phyloP scores from a whole-genome alignment of 2,329 filamentous ascomycete species.

The Colletotrichum somersetense region DNA sequence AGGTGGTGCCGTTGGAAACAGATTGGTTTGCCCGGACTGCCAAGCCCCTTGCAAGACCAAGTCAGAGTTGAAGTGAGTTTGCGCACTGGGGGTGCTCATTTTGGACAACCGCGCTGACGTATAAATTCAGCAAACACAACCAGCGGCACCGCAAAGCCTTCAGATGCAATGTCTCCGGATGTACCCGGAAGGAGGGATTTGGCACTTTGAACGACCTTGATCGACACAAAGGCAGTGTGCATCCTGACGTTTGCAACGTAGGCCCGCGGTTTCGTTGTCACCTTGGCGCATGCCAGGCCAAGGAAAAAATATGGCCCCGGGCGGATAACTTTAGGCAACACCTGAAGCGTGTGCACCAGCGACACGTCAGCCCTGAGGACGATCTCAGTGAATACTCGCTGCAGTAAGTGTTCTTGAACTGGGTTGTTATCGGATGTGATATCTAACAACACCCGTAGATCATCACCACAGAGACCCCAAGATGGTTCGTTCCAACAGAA shows the following conservation, averaged over 20 bases:
- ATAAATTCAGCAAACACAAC: conserved; percentile 75
- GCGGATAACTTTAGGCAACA: conserved; percentile 91
- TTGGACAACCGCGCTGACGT: conserved; percentile 43
- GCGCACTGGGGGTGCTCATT: neutral
- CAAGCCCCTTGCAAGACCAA: conserved; percentile 59
- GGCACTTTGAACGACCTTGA: conserved; percentile 84
- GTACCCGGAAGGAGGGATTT: conserved; percentile 75
- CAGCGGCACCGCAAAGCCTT: conserved; percentile 77
- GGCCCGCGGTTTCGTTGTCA: conserved; percentile 72
- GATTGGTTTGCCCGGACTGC: conserved; percentile 56
- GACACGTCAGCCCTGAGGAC: conserved; percentile 52
- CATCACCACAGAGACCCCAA: neutral
- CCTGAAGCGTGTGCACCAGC: conserved; percentile 74
- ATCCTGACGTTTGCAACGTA: conserved; percentile 62
- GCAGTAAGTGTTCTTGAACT: conserved; percentile 45
- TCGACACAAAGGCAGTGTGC: conserved; percentile 81
- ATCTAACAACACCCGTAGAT: neutral
- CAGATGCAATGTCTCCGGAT: conserved; percentile 70
- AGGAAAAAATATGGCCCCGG: conserved; percentile 80
- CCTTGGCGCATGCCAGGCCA: conserved; percentile 66
- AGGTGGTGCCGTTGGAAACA: conserved; percentile 35
- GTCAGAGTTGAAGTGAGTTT: conserved; percentile 67
- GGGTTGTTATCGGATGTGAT: neutral
- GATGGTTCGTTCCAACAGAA: conserved; percentile 4
- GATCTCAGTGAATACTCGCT: conserved; percentile 53